Evolutionary conservation across 352 stramenopile species (phyloP).

Genomic region (Phytophthora pistaciae): DNA sequence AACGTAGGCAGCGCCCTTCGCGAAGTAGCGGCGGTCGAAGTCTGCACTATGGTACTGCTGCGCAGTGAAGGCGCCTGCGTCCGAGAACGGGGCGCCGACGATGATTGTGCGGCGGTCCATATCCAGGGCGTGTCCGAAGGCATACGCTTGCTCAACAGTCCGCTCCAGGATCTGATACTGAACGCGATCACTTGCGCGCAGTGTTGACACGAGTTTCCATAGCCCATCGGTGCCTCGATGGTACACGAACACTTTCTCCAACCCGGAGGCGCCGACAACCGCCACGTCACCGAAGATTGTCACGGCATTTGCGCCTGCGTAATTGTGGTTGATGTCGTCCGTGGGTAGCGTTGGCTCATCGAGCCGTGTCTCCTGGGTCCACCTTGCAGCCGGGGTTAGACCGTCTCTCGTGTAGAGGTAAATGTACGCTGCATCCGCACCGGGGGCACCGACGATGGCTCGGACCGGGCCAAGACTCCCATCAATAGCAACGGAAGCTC

Average conservation of each 20-base stretch:
- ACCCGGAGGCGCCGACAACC: slow-evolving; percentile 88
- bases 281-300: slow-evolving; percentile 88
- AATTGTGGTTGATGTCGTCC: slow-evolving; percentile 64
- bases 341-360: slow-evolving; percentile 46
- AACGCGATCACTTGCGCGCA: slow-evolving; percentile 87
- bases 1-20: slow-evolving; percentile 77
- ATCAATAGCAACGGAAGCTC: slow-evolving; percentile 75
- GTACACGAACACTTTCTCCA: slow-evolving; percentile 79
- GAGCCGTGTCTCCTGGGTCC: slow-evolving; percentile 58
- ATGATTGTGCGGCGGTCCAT: slow-evolving; percentile 88
- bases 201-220: slow-evolving; percentile 64
- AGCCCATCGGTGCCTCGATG: slow-evolving; percentile 49
- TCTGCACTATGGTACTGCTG: slow-evolving; percentile 64
- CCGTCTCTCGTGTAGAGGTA: slow-evolving; percentile 39
- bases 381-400: slow-evolving; percentile 39
- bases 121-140: slow-evolving; percentile 90
- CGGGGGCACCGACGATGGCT: slow-evolving; percentile 78
- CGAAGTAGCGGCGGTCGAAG: slow-evolving; percentile 73
- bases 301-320: slow-evolving; percentile 72
- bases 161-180: slow-evolving; percentile 84
- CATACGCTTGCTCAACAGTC: slow-evolving; percentile 85
- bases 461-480: slow-evolving; percentile 63
- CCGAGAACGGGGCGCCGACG: slow-evolving; percentile 89
- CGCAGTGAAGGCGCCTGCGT: slow-evolving; percentile 69
- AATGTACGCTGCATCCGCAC: slow-evolving; percentile 60